Evolutionary conservation across 495 filamentous ascomycete genomes (phyloP).

Genomic region (Pyrenula aspistea): DNA sequence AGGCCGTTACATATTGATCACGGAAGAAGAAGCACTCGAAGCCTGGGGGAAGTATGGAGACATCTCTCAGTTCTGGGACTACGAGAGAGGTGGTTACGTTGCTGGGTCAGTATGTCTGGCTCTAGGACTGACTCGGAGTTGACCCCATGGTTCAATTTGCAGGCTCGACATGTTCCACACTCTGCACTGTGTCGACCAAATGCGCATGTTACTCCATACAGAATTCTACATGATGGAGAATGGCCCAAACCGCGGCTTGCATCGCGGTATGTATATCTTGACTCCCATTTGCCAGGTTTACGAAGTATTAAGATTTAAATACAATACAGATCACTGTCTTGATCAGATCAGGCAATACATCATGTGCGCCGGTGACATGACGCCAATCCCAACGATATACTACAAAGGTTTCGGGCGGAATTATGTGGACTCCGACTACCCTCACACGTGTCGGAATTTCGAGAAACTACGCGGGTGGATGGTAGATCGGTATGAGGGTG

Average conservation of each 20-base stretch:
- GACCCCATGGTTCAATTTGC: no score
- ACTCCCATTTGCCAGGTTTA: no score
- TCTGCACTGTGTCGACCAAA: conserved; percentile 11
- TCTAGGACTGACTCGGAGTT: no score
- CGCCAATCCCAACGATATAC: conserved; percentile 1
- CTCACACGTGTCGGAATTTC: conserved; percentile 3
- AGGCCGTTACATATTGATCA: conserved; percentile 10
- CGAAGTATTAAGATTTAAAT: conserved; percentile 2
- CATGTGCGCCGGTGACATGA: conserved; percentile 6
- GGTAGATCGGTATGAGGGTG: not conserved
- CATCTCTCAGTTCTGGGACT: conserved; percentile 1
- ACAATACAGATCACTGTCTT: conserved; percentile 6
- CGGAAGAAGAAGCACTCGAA: conserved; percentile 6
- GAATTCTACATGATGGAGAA: no score
- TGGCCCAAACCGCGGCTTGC: no score
- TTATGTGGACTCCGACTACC: conserved; percentile 2
- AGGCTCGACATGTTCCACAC: conserved; percentile 13
- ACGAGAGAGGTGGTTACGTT: not conserved
- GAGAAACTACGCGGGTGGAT: not conserved
- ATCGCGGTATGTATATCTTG: no score
- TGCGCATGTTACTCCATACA: no score
- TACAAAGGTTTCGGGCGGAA: not conserved
- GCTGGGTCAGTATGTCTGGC: not conserved
- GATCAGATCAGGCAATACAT: conserved; percentile 9
- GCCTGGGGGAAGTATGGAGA: not conserved